These are phyloP conservation scores for Leucocoprinus leucothites DNA, from an alignment of 768 basidiomycete genomes.

Conservation along the genomic window DNA sequence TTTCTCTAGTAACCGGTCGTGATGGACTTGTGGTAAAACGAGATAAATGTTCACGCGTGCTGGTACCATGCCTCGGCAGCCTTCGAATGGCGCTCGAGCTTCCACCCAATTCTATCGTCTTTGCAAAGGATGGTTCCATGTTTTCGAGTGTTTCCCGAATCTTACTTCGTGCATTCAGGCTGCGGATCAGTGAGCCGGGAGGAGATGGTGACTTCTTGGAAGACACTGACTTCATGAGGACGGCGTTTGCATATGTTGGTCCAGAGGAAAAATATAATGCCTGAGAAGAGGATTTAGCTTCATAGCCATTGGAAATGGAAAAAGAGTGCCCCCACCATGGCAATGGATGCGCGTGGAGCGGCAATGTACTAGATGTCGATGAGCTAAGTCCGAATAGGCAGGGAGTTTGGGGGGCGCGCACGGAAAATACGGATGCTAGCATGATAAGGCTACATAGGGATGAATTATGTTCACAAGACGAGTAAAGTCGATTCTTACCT, in stretches of 20 bases:
- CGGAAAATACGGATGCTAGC: constrained; percentile 9
- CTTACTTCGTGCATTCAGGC: constrained; percentile 9
- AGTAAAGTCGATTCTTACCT: constrained; percentile 5
- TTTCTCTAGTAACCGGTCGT: no score
- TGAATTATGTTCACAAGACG: neutral
- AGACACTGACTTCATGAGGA: constrained; percentile 16
- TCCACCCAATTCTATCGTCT: neutral
- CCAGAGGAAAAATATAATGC: constrained; percentile 18
- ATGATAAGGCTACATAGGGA: constrained; percentile 9
- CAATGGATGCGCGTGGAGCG: neutral
- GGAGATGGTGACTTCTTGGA: neutral
- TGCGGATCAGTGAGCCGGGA: neutral
- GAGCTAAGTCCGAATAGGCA: neutral
- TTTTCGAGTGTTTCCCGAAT: constrained; percentile 3
- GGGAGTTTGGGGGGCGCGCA: neutral
- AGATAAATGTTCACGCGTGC: neutral
- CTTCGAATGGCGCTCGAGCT: neutral
- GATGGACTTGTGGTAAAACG: no score
- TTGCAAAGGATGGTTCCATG: neutral
- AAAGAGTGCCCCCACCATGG: neutral
- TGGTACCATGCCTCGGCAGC: neutral
- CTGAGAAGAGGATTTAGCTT: neutral
- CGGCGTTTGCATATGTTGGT: constrained; percentile 18
- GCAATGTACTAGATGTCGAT: neutral
- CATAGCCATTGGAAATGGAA: neutral